Evolutionary conservation across 2,329 filamentous ascomycete species (phyloP), one percentile per base, ranked within the genome.

Genomic region (Ophiocordyceps polyrhachis-furcata): DNA sequence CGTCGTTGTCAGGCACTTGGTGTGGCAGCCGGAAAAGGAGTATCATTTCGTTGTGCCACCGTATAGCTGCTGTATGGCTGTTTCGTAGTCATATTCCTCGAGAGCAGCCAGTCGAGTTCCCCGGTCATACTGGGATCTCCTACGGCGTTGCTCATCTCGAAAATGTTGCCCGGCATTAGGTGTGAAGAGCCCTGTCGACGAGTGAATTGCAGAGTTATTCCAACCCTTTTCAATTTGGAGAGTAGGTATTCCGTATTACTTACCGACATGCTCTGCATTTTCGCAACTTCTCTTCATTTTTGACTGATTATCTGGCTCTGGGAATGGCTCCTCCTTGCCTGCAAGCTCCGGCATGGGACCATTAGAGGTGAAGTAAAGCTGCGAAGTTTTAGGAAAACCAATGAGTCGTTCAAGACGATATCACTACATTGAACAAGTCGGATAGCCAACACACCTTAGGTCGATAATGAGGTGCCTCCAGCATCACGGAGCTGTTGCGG

Each of bases 401-500:
- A 3, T 37, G 3, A 17, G 9, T 8, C 15, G 13, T 17, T 3
- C 32, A 23, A 23, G 21, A 23, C 4, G 21, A n/a, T 37, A 6
- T 37, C 14, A 12, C 13, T 14, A 32, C 31, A 14, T 4, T 12
- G 32, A 37, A n/a, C 15, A 37, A 8, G 6, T 35, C 13, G 11
- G 23, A 8, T 5, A 25, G 23, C 23, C 23, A 20, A 48, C 58
- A 52, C 60, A 87, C 82, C 70, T 93, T 93, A 1, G 91, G 91
- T 1, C 86, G 79, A 55, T 86, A 93, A 44, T 81, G 78, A 1
- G 76, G 69, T 12, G 79, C 74, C 62, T 96, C 88, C 1, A 89
- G 69, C 86, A 96, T 95, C 28, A 98, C 87, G 0, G 86, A 89
- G 37, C 86, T 94, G 65, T 98, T 98, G 32, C 91, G 80, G 57